These are phyloP conservation scores for Solanum dulcamara DNA, from an alignment of 257 asterid species.

Conservation along the genomic window DNA sequence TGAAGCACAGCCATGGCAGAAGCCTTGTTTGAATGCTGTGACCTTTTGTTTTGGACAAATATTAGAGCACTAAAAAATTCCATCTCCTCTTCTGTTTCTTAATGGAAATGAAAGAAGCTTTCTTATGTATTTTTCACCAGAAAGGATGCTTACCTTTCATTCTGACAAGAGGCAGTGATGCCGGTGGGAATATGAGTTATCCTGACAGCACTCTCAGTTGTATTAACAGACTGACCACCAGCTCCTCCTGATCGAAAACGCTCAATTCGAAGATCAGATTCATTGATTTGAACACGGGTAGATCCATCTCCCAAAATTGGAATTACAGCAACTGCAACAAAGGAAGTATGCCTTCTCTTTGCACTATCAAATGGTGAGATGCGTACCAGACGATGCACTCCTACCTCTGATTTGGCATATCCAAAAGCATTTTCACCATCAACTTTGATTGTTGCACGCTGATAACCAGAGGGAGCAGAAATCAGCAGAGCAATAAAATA, in stretches of 20 bases:
- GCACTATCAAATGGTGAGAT: conserved; percentile 84
- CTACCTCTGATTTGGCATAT: conserved; percentile 92
- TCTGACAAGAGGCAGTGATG: conserved; percentile 75
- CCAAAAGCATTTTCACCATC: conserved; percentile 90
- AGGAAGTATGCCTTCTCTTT: conserved; percentile 89
- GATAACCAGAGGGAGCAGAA: background rate
- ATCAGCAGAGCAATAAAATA: background rate
- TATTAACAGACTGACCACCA: conserved; percentile 85
- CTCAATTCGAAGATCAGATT: conserved; percentile 76
- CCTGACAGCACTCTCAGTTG: conserved; percentile 91
- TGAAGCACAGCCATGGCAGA: conserved; percentile 98
- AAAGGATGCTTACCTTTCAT: conserved; percentile 50
- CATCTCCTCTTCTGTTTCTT: background rate
- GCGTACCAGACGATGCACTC: conserved; percentile 94
- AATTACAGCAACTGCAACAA: conserved; percentile 89
- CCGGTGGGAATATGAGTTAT: conserved; percentile 97
- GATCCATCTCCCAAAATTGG: conserved; percentile 79
- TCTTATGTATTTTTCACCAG: background rate
- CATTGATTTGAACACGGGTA: conserved; percentile 67
- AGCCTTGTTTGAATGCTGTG: conserved; percentile 90
- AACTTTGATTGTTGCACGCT: conserved; percentile 91
- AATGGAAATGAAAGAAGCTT: background rate
- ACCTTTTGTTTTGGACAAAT: conserved; percentile 28
- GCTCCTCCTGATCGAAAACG: conserved; percentile 81
- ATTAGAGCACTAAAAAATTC: background rate